Base-by-base conservation (phyloP, 257 asterid genomes). In the Cynanchum wilfordii region DNA sequence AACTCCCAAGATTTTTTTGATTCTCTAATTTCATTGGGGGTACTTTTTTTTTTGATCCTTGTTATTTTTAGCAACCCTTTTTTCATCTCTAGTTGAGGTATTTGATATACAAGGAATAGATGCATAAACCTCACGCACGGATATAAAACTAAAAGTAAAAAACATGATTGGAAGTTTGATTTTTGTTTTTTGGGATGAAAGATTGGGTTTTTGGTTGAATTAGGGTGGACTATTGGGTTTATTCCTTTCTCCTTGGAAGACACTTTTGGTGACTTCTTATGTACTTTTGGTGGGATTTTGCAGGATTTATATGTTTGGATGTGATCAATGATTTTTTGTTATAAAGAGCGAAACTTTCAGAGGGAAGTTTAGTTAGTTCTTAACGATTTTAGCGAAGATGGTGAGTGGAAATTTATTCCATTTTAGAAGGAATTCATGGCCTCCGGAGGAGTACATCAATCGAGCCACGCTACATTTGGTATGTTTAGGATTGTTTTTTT, bases 381-480 rank as follows among this genome's bases (percentile, higher is more conserved):
- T 82, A 68, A 42, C 69, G 74, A 68, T 57, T 58, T 45, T 19
- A 47, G 87, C 57, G 76, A 83, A 85, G 68, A 95, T 95, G 99
- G 97, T 95, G 84, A 83, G 90, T 71, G 97, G 96, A 71, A 87
- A 80, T 70, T 75, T 95, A 79, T 95, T 95, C 78, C 99, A 92
- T 82, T 71, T 36, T 81, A 84, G 97, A 81, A 92, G 81, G 86
- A 92, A 86, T 81, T 95, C 99, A 75, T 95, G 99, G 99, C 97
- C 99, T 55, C 91, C 99, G 0, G 88, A 90, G 77, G 99, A 92
- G 82, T 95, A 90, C 68, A 87, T 95, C 71, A 82, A 78, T 80
- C 86, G 87, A 77, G 64, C 96, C 62, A 95, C 99, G 81, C 78
- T 95, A 82, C 96, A 95, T 76, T 81, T 95, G 98, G 99, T 95